Evolutionary conservation across 352 stramenopile genomes (phyloP).

Genomic region (Peronospora farinosa): DNA sequence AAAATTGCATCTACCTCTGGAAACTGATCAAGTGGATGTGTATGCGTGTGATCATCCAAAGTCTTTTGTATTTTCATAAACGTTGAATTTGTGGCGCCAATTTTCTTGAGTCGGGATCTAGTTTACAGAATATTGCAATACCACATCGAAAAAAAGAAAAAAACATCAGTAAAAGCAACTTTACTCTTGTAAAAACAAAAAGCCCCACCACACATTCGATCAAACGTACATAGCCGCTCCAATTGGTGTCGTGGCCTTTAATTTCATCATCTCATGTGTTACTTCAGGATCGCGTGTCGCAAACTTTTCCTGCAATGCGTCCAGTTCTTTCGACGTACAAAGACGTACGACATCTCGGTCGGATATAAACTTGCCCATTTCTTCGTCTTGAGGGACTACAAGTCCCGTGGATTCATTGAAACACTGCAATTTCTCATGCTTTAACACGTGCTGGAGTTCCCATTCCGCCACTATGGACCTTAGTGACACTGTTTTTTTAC

Average conservation of each 20-base stretch:
- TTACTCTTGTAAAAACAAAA: not conserved
- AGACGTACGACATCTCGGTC: slow-evolving; percentile 71
- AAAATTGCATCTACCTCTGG: slow-evolving; percentile 68
- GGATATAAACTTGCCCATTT: slow-evolving; percentile 55
- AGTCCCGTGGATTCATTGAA: slow-evolving; percentile 74
- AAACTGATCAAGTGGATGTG: slow-evolving; percentile 45
- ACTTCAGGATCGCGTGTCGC: slow-evolving; percentile 48
- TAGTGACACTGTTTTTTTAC: slow-evolving; percentile 42
- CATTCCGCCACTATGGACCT: slow-evolving; percentile 37
- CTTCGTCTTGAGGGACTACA: slow-evolving; percentile 48
- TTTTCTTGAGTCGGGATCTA: slow-evolving; percentile 64
- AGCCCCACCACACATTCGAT: not conserved
- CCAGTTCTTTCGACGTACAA: slow-evolving; percentile 51
- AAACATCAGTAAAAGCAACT: not conserved
- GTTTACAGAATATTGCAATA: not conserved
- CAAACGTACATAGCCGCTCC: slow-evolving; percentile 42
- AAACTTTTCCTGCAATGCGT: slow-evolving; percentile 64
- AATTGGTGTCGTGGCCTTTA: slow-evolving; percentile 48
- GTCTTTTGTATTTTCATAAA: slow-evolving; percentile 70
- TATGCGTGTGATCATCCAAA: slow-evolving; percentile 52
- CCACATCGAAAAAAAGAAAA: not conserved
- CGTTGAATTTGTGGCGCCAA: slow-evolving; percentile 54
- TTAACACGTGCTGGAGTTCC: slow-evolving; percentile 37
- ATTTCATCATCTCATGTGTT: slow-evolving; percentile 57
- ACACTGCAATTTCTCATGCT: slow-evolving; percentile 44